Evolutionary conservation across 1,284 basidiomycete genomes (phyloP).

Genomic region (Sporisorium iseilematis-ciliati): DNA sequence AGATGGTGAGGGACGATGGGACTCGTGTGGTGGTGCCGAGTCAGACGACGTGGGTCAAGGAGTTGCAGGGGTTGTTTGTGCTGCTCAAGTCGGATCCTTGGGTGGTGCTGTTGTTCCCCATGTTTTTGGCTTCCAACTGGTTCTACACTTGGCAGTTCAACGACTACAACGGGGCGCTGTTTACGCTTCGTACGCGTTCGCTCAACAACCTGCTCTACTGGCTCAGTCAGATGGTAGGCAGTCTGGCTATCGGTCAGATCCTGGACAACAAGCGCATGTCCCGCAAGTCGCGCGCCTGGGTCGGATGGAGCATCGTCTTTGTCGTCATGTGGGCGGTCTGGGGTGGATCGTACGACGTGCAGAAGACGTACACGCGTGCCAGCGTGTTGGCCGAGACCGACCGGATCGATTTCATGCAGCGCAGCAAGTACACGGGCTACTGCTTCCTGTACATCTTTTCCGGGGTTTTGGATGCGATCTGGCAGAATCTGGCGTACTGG

Average conservation of each 20-base stretch:
- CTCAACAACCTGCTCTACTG: slow-evolving; percentile 71
- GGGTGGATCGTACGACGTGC: slow-evolving; percentile 61
- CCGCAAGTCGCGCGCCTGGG: slow-evolving; percentile 52
- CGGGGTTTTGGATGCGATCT: slow-evolving; percentile 56
- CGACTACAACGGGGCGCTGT: slow-evolving; percentile 53
- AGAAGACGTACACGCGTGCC: slow-evolving; percentile 55
- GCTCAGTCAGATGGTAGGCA: slow-evolving; percentile 68
- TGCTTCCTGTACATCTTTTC: slow-evolving; percentile 63
- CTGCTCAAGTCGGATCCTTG: slow-evolving; percentile 56
- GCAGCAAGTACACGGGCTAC: slow-evolving; percentile 46
- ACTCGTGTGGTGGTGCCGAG: slow-evolving; percentile 51
- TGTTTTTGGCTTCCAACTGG: slow-evolving; percentile 62
- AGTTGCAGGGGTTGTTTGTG: slow-evolving; percentile 53
- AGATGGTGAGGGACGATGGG: slow-evolving; percentile 56
- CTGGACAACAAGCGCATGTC: slow-evolving; percentile 54
- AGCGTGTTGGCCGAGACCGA: slow-evolving; percentile 16
- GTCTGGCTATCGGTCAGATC: slow-evolving; percentile 54
- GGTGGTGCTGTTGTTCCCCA: slow-evolving; percentile 59
- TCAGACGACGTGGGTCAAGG: slow-evolving; percentile 54
- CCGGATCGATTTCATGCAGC: slow-evolving; percentile 47
- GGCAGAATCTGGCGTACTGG: slow-evolving; percentile 57
- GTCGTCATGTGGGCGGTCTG: slow-evolving; percentile 61
- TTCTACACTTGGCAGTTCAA: slow-evolving; percentile 67
- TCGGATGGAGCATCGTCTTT: slow-evolving; percentile 60
- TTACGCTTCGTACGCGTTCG: slow-evolving; percentile 67